Evolutionary conservation across 257 asterid species (phyloP).

Genomic region (Solanum boliviense): DNA sequence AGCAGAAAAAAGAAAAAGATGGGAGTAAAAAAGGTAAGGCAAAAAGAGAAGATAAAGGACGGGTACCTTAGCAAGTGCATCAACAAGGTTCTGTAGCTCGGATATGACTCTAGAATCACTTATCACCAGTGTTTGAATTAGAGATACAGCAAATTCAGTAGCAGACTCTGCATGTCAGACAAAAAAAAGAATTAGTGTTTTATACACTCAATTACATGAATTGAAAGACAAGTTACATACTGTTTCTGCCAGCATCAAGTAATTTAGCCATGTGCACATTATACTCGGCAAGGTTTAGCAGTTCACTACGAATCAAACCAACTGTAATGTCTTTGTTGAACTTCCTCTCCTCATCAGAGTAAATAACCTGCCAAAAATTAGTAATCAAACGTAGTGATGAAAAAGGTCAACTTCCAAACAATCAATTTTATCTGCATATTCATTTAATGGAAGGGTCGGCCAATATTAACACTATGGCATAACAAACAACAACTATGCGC

Average conservation of each 20-base stretch:
- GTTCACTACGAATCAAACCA: slow-evolving; percentile 75
- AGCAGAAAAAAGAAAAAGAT: not conserved
- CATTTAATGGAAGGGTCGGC: not conserved
- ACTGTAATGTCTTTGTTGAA: slow-evolving; percentile 76
- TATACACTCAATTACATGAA: not conserved
- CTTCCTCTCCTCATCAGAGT: slow-evolving; percentile 88
- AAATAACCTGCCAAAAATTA: slow-evolving; percentile 54
- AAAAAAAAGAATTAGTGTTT: slow-evolving; percentile 4
- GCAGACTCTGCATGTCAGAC: slow-evolving; percentile 71
- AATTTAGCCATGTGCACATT: slow-evolving; percentile 95
- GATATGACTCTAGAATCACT: slow-evolving; percentile 65
- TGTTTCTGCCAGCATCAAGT: slow-evolving; percentile 90
- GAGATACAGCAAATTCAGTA: slow-evolving; percentile 80
- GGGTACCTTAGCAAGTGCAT: slow-evolving; percentile 78
- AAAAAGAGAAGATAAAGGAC: not conserved
- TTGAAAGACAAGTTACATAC: slow-evolving; percentile 33
- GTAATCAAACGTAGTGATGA: not conserved
- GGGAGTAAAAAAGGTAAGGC: not conserved
- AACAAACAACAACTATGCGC: not conserved
- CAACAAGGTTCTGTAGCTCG: slow-evolving; percentile 86
- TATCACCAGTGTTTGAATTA: slow-evolving; percentile 53
- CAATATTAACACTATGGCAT: not conserved
- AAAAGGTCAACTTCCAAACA: not conserved
- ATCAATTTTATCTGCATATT: not conserved
- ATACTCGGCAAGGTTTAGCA: slow-evolving; percentile 85